Conservation (phyloP, 2,329 filamentous ascomycete species). For the Neonectria magnoliae region DNA sequence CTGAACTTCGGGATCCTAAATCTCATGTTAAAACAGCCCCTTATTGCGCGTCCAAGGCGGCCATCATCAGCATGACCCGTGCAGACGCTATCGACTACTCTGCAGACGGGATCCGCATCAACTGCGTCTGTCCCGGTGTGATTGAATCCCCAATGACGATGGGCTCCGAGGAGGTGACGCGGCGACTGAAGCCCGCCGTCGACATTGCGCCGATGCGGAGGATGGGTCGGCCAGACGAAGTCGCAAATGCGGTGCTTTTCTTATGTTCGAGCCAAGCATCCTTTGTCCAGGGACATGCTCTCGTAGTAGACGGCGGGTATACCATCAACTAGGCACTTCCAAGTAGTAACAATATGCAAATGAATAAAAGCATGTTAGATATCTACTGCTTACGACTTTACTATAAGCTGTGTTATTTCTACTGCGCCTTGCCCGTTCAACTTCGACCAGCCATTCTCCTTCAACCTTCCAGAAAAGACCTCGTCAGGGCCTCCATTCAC, state of each 20-base stretch:
- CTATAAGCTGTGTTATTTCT: constrained; percentile 7
- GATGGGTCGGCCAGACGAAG: constrained; percentile 60
- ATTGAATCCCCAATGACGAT: constrained; percentile 62
- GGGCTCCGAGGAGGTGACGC: constrained; percentile 49
- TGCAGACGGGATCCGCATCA: constrained; percentile 49
- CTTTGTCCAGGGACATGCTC: constrained; percentile 62
- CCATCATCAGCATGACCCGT: constrained; percentile 66
- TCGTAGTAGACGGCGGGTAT: constrained; percentile 65
- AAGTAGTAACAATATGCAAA: constrained; percentile 45
- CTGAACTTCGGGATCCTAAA: too few species aligned
- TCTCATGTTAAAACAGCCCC: constrained; percentile 52
- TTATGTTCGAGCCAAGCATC: constrained; percentile 59
- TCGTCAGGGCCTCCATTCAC: not conserved
- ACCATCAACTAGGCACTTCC: constrained; percentile 58
- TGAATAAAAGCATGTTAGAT: not conserved
- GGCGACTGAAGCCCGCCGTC: constrained; percentile 53
- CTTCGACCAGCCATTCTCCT: constrained; percentile 8
- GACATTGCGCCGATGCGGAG: constrained; percentile 61
- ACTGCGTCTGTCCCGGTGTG: constrained; percentile 75
- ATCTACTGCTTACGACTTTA: not conserved
- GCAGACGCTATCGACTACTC: constrained; percentile 68
- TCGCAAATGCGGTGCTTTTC: constrained; percentile 61
- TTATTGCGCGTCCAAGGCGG: constrained; percentile 68
- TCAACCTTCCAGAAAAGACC: not conserved
- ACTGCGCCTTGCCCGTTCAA: not conserved